A percentile compares a stretch with the other conserved stretches of the same genome.
phyloP scores from a whole-genome alignment of 441 rosid species.

The Croton laevigatus region DNA sequence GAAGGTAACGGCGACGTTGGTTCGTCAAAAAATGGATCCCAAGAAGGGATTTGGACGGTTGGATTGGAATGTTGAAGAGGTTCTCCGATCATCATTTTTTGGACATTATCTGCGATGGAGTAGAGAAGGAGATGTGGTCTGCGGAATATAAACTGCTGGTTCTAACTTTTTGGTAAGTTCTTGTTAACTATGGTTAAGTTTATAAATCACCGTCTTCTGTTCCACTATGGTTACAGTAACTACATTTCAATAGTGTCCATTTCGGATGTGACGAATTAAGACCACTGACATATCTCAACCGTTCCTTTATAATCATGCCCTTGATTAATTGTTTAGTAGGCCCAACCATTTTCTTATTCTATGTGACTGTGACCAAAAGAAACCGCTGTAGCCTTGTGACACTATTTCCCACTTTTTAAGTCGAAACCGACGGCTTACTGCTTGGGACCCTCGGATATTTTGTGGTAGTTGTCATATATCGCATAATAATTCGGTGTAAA shows the following conservation, averaged over 20 bases:
- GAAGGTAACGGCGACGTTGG: constrained; percentile 28
- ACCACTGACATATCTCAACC: constrained; percentile 26
- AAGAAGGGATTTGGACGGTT: constrained; percentile 56
- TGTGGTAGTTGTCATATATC: constrained; percentile 33
- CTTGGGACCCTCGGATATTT: constrained; percentile 27
- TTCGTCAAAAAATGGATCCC: constrained; percentile 39
- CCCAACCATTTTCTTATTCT: background rate
- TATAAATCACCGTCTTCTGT: constrained; percentile 26
- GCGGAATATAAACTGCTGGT: constrained; percentile 41
- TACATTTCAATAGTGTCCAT: constrained; percentile 9
- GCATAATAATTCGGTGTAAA: constrained; percentile 28
- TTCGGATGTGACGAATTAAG: constrained; percentile 1
- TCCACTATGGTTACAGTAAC: constrained; percentile 25
- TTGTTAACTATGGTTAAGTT: constrained; percentile 38
- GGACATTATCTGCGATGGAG: background rate
- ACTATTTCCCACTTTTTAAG: constrained; percentile 1
- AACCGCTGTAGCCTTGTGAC: constrained; percentile 22
- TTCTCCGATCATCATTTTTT: constrained; percentile 70
- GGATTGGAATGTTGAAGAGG: constrained; percentile 38
- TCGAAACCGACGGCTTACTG: constrained; percentile 21
- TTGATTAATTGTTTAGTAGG: background rate
- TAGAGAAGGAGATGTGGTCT: background rate
- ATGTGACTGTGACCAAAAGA: background rate
- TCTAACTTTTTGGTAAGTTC: constrained; percentile 32
- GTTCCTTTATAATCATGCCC: constrained; percentile 22